Conservation (phyloP, 2,329 filamentous ascomycete genomes). For the Aspergillus cejpii region DNA sequence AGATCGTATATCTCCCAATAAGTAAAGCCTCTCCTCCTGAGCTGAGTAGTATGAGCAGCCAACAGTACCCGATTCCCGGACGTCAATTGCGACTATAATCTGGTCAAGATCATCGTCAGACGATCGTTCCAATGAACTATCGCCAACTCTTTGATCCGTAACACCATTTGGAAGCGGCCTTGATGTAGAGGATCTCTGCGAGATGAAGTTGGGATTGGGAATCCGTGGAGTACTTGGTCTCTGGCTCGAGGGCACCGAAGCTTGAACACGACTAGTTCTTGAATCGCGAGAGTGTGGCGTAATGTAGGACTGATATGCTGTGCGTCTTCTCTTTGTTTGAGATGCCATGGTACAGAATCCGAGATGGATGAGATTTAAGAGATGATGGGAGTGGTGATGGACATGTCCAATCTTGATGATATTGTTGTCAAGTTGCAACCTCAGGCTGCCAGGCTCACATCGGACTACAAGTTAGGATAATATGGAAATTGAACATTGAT, state of each 20-base stretch:
- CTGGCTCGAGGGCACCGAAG: not conserved
- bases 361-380: not conserved
- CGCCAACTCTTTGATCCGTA: conserved; percentile 6
- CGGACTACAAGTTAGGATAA: too few species aligned
- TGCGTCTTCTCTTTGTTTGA: conserved; percentile 9
- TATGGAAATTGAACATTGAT: too few species aligned
- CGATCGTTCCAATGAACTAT: conserved; percentile 29
- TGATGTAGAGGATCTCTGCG: conserved; percentile 4
- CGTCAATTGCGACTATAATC: conserved; percentile 71
- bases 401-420: not conserved
- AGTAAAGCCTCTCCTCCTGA: conserved; percentile 60
- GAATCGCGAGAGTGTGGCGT: conserved; percentile 2
- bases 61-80: conserved; percentile 62
- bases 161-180: conserved; percentile 9
- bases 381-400: not conserved
- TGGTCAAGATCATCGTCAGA: conserved; percentile 55
- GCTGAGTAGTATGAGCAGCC: conserved; percentile 81
- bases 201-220: conserved; percentile 1
- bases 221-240: not conserved
- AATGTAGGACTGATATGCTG: not conserved
- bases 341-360: conserved; percentile 3
- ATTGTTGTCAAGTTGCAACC: not conserved
- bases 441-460: not conserved
- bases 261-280: not conserved
- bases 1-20: conserved; percentile 69